Evolutionary conservation across 1,139 yeast species (phyloP).

Genomic region (Protomyces arabidopsidicola): DNA sequence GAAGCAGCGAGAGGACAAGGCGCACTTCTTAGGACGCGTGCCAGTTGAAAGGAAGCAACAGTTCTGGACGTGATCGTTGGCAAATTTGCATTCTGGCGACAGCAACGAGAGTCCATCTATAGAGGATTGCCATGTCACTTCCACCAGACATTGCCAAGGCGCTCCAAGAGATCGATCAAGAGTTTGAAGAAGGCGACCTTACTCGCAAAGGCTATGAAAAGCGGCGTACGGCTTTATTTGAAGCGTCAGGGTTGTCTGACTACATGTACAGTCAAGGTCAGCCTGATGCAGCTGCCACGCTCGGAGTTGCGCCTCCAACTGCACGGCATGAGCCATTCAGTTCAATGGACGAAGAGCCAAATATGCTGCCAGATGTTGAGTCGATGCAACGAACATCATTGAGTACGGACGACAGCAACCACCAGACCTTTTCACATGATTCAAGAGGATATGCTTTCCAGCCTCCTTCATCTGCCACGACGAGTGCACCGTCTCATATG

Average conservation of each 20-base stretch:
- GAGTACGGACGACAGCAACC: not conserved
- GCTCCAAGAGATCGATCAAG: slow-evolving; percentile 12
- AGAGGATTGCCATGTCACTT: not conserved
- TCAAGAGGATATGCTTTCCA: not conserved
- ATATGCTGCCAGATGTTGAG: not conserved
- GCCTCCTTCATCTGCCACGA: not conserved
- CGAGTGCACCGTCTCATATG: not conserved
- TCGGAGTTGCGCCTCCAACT: not conserved
- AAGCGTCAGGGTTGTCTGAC: slow-evolving; percentile 33
- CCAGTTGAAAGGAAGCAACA: too few relatives aligned
- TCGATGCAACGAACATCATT: not conserved
- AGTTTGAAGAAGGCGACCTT: slow-evolving; percentile 49
- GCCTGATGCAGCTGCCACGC: not conserved
- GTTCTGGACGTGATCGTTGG: too few relatives aligned
- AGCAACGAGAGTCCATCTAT: too few relatives aligned
- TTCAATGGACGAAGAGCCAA: not conserved
- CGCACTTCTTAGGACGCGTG: too few relatives aligned
- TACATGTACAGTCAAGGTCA: slow-evolving; percentile 19
- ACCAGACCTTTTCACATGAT: not conserved
- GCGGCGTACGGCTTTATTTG: slow-evolving; percentile 50
- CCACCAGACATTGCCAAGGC: slow-evolving; percentile 16
- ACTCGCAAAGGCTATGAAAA: slow-evolving; percentile 64
- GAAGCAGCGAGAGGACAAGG: too few relatives aligned
- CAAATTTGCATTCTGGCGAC: too few relatives aligned
- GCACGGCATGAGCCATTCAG: not conserved